Evolutionary conservation across 352 stramenopile species (phyloP), one percentile per base, ranked within the genome.

Genomic region (Albugo laibachii): DNA sequence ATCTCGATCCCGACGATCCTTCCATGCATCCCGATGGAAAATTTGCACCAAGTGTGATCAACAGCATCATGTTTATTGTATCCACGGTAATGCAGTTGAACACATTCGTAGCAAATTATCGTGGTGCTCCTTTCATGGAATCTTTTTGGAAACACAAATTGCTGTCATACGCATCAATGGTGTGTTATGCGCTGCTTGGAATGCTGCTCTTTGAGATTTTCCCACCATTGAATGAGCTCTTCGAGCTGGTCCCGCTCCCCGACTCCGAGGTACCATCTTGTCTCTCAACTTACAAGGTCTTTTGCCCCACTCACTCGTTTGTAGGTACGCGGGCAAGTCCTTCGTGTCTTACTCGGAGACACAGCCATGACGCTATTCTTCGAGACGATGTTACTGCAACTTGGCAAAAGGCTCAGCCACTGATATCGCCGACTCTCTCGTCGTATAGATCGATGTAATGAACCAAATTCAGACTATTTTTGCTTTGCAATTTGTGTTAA

Each of bases 11-110:
- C 18, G 45, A 47, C 38, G 67, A 80, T 19, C 69, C 91, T 11
- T 45, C 58, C 21, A 71, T 74, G 65, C 65, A 76, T 41, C 65
- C 65, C 2, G 62, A 73, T 36, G 84, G 76, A 36, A 70, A 83
- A 16, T 98, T 98, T 63, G 70, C 69, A 41, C 91, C 93, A 1
- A 97, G 96, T 48, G 70, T 92, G 0, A 63, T 98, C 46, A 98
- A 98, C 61, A 92, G 77, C 5, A 80, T 89, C 39, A 85, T 96
- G 41, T 98, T 97, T 61, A 51, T 98, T 18, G 40, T 98, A 13
- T 94, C 68, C 31, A 58, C 74, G 1, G 49, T 93, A 40, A 70
- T 72, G 61, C 62, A 74, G 41, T 43, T 77, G 44, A 77, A 59
- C 27, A 73, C 63, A 20, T 77, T 73, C 44, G 65, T 73, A 14